Base-by-base conservation (phyloP, 805 yeast species). In the Saccharomycopsis sp. region DNA sequence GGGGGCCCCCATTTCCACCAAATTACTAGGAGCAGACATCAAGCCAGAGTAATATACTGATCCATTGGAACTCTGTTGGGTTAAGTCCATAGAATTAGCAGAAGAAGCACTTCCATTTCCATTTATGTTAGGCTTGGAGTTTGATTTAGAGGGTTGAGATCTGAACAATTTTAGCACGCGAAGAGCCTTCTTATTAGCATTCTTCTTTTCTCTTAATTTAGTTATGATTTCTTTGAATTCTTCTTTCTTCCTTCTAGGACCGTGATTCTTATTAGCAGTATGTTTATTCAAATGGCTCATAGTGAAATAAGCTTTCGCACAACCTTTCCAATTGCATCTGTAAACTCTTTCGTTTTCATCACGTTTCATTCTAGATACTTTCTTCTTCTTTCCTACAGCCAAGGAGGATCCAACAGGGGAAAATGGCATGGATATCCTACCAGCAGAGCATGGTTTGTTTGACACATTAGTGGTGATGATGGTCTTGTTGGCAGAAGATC, bases 231-330 rank as follows among this genome's bases (percentile, higher is more conserved):
- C 78, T 63, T 75, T 74, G 66, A 82, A 82, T 66, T 82, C 86
- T 47, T 77, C 78, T 0, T 85, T 84, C 41, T 71, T 69, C 42
- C 86, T 72, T 66, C 79, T 81, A 20, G 72, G 68, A 8, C 86
- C 86, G 66, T 82, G 86, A 15, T 72, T 73, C 59, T 82, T 84
- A 62, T 78, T 72, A 1, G 73, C 64, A 44, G 82, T 78, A 65
- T 82, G 86, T 14, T 84, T 81, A 63, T 82, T 82, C 41, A 82
- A 69, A 66, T 82, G 86, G 65, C 82, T 82, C 47, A 82, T 71
- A 2, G 86, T 82, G 14, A 86, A 86, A 64, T 82, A 82, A 8
- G 80, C 78, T 68, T 82, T 82, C 5, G 72, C 68, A 60, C 86
- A 82, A 9, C 72, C 73, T 24, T 70, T 68, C 62, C 66, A 76